These are phyloP conservation scores for Penicillium subrubescens DNA, from an alignment of 495 filamentous ascomycete genomes.

Conservation along the genomic window DNA sequence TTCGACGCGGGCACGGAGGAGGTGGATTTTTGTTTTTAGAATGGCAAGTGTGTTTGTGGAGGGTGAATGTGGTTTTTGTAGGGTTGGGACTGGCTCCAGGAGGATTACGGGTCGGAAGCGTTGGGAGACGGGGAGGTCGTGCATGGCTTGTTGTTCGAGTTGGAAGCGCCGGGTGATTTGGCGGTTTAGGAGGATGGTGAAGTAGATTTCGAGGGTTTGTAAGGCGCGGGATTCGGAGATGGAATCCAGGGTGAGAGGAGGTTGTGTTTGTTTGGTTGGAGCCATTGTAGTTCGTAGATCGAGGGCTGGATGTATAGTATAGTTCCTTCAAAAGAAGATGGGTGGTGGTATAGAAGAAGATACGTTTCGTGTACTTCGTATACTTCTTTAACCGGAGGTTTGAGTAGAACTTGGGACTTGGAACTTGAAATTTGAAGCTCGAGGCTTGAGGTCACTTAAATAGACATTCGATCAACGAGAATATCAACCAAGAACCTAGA, in stretches of 20 bases:
- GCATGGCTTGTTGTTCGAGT: slow-evolving; percentile 28
- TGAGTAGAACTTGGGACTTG: neutral
- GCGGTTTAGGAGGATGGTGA: slow-evolving; percentile 30
- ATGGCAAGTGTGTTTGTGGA: neutral
- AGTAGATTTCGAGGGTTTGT: slow-evolving; percentile 26
- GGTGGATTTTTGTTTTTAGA: slow-evolving; percentile 13
- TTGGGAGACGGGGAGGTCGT: slow-evolving; percentile 14
- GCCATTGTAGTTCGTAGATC: neutral
- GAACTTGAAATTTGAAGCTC: neutral
- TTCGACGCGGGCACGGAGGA: slow-evolving; percentile 30
- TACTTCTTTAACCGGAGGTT: neutral
- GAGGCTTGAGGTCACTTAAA: neutral
- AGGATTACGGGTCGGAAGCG: slow-evolving; percentile 26
- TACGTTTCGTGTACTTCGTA: neutral
- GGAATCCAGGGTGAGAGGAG: slow-evolving; percentile 17
- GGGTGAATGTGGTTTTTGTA: slow-evolving; percentile 11
- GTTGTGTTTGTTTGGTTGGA: neutral
- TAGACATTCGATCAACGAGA: neutral
- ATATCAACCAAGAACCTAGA: neutral
- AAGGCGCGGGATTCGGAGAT: slow-evolving; percentile 31
- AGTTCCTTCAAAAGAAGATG: neutral
- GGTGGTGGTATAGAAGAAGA: neutral
- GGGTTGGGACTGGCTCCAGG: slow-evolving; percentile 24
- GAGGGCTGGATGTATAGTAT: neutral
- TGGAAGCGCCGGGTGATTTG: slow-evolving; percentile 30